phyloP scores from a whole-genome alignment of 495 filamentous ascomycete species.

The Ascobolus immersus region DNA sequence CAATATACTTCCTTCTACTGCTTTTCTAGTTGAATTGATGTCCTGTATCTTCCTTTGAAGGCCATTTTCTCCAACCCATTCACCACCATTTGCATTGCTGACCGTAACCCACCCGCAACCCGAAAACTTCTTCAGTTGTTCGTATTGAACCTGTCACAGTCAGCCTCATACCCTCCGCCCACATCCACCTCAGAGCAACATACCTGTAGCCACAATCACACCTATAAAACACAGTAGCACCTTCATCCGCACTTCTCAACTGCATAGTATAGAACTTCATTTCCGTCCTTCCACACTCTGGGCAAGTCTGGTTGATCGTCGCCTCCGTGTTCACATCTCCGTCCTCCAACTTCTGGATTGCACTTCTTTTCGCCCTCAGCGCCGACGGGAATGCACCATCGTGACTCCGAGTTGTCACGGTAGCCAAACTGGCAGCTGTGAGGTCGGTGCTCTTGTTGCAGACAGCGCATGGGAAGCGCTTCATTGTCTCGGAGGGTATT shows the following conservation, averaged over 20 bases:
- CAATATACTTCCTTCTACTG: too few species aligned
- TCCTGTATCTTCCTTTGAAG: too few species aligned
- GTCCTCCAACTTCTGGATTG: constrained; percentile 55
- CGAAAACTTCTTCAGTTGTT: constrained; percentile 13
- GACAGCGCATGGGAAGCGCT: too few species aligned
- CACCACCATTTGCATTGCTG: too few species aligned
- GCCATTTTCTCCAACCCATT: too few species aligned
- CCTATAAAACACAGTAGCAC: constrained; percentile 20
- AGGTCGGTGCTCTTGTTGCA: too few species aligned
- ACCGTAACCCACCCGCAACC: too few species aligned
- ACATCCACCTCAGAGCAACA: neutral
- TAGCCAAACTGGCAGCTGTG: too few species aligned
- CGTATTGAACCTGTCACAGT: constrained; percentile 8
- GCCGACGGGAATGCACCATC: constrained; percentile 67
- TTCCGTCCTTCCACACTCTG: constrained; percentile 54
- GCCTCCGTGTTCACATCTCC: constrained; percentile 58
- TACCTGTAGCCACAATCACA: constrained; percentile 16
- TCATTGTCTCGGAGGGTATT: too few species aligned
- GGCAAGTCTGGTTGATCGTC: constrained; percentile 40
- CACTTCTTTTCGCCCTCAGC: constrained; percentile 58
- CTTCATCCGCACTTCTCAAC: constrained; percentile 80
- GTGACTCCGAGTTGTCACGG: constrained; percentile 64
- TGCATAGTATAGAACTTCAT: constrained; percentile 71
- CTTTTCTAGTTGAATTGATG: too few species aligned
- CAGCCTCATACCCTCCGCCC: neutral